A percentile compares a stretch with the other conserved stretches of the same genome.
Conservation (phyloP, 2,329 filamentous ascomycete genomes). For the Calcarisporium arbuscula region DNA sequence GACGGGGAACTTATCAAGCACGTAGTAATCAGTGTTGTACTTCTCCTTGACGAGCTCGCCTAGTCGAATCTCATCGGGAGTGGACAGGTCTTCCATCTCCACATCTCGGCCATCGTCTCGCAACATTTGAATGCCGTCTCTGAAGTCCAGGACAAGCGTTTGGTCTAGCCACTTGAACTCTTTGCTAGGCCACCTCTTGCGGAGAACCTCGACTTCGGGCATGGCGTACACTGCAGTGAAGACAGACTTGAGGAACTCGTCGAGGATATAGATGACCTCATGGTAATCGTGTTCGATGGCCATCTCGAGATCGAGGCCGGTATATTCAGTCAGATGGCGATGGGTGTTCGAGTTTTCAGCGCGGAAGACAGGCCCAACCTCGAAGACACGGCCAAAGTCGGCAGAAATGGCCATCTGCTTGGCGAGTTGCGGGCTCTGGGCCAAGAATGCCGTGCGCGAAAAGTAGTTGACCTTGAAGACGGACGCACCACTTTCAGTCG, state of each 20-base stretch:
- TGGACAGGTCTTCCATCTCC: conserved; percentile 70
- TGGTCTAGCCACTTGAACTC: conserved; percentile 83
- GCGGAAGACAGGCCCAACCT: conserved; percentile 67
- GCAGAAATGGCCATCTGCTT: conserved; percentile 91
- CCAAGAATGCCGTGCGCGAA: conserved; percentile 76
- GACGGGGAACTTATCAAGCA: conserved; percentile 86
- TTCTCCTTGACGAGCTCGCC: conserved; percentile 81
- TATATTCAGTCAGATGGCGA: conserved; percentile 90
- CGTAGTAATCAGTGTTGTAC: conserved; percentile 85
- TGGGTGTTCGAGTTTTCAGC: conserved; percentile 96
- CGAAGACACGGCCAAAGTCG: conserved; percentile 84
- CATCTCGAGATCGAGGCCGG: conserved; percentile 90
- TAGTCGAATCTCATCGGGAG: conserved; percentile 78
- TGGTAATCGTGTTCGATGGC: conserved; percentile 83
- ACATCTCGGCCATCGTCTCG: conserved; percentile 76
- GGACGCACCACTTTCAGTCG: conserved; percentile 84
- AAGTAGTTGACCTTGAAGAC: conserved; percentile 94
- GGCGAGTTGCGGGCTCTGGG: conserved; percentile 84
- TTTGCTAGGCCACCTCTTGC: conserved; percentile 77
- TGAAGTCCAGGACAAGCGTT: conserved; percentile 75
- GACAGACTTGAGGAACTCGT: conserved; percentile 74
- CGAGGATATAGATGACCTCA: conserved; percentile 74
- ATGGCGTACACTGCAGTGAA: conserved; percentile 35
- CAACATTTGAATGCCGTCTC: conserved; percentile 72
- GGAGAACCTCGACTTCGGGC: conserved; percentile 71